phyloP scores from a whole-genome alignment of 1,284 basidiomycete genomes.

The Puccinia horiana region DNA sequence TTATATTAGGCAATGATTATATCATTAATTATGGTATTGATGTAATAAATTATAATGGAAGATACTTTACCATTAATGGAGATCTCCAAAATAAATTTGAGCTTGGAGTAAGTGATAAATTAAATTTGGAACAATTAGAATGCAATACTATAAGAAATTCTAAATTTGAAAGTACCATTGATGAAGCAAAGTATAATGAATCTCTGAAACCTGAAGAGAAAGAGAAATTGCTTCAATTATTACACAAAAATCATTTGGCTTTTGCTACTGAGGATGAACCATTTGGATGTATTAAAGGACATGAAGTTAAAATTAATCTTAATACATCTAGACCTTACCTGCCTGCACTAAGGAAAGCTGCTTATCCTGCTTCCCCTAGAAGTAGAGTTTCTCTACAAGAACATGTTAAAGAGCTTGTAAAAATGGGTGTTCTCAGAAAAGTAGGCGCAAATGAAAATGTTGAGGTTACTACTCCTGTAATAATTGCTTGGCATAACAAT shows the following conservation, averaged over 20 bases:
- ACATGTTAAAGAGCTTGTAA: background rate
- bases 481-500: constrained; percentile 17
- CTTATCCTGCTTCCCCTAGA: constrained; percentile 13
- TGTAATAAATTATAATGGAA: background rate
- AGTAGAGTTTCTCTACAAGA: background rate
- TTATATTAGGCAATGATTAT: background rate
- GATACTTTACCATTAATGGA: background rate
- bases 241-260: background rate
- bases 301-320: background rate
- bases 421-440: background rate
- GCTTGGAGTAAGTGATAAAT: background rate
- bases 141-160: background rate
- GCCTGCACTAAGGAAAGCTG: background rate
- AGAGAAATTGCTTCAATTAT: background rate
- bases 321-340: background rate
- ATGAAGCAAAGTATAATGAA: background rate
- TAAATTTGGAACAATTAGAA: background rate
- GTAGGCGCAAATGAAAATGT: constrained; percentile 10
- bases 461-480: constrained; percentile 10
- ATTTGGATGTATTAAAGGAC: constrained; percentile 9
- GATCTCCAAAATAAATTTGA: background rate
- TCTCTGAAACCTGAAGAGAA: background rate
- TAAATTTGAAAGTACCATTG: background rate
- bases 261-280: background rate
- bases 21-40: constrained; percentile 3